Conservation (phyloP, 2,329 filamentous ascomycete species). For the Daldinia sp. region DNA sequence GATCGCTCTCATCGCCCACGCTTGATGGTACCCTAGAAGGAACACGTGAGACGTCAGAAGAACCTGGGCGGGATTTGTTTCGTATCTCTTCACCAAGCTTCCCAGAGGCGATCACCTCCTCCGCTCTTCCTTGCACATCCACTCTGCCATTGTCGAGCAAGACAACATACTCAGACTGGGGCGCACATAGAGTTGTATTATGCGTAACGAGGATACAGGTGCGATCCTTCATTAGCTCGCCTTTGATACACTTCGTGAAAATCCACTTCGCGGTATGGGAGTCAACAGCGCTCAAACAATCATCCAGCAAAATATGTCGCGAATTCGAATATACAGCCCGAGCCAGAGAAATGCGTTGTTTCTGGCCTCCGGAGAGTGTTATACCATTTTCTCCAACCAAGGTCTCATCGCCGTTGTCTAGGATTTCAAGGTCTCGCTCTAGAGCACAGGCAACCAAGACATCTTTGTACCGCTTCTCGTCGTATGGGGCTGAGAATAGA, state of each 20-base stretch:
- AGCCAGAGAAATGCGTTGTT: conserved; percentile 96
- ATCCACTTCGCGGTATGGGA: conserved; percentile 99
- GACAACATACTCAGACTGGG: conserved; percentile 83
- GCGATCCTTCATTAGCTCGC: conserved; percentile 86
- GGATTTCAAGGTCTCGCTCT: conserved; percentile 89
- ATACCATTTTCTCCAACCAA: conserved; percentile 98
- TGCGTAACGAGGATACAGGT: conserved; percentile 97
- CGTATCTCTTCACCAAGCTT: conserved; percentile 87
- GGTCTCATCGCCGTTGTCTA: conserved; percentile 92
- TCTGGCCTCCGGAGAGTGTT: conserved; percentile 94
- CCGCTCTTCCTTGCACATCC: conserved; percentile 78
- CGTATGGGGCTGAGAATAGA: conserved; percentile 83
- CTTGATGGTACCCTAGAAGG: conserved; percentile 84
- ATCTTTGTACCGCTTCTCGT: conserved; percentile 85
- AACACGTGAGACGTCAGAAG: conserved; percentile 76
- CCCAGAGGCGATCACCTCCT: conserved; percentile 86
- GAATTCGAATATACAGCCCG: conserved; percentile 97
- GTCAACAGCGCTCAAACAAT: conserved; percentile 96
- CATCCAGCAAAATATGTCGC: conserved; percentile 89
- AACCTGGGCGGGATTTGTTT: conserved; percentile 76
- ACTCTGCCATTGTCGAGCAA: conserved; percentile 89
- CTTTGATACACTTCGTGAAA: conserved; percentile 91
- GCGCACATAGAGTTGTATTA: conserved; percentile 89
- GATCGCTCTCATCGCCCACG: conserved; percentile 71
- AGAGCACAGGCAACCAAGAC: conserved; percentile 93